Base-by-base conservation (phyloP, 2,329 filamentous ascomycete genomes). In the Fusarium sarcochroum region DNA sequence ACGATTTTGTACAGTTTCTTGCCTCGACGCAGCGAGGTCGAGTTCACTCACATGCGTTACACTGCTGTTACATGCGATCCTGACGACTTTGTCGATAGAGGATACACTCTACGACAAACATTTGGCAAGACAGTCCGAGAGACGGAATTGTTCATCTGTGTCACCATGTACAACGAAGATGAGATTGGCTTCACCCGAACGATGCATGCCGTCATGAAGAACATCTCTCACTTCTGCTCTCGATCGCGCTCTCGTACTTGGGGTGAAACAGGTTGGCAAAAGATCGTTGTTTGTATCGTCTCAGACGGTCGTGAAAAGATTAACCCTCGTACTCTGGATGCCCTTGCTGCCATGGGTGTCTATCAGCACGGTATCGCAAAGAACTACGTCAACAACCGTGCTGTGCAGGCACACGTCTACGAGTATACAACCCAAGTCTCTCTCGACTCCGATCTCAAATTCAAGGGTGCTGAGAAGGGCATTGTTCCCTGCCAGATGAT, bases 161-260 rank as follows among this genome's bases (percentile, higher is more conserved):
- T 99, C 65, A 99, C 96, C 73, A 98, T 98, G 96, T 98, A 98
- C 84, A 99, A 99, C 80, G 96, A 99, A 81, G 93, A 98, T 80
- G 96, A 98, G 77, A 93, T 97, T 73, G 89, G 94, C 76, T 99
- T 99, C 74, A 98, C 96, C 8, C 89, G 96, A 46, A 99, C 96
- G 1, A 98, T 99, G 95, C 93, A 98, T 78, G 96, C 95, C 56
- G 93, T 99, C 58, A 97, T 99, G 93, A 94, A 97, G 79, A 99
- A 99, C 78, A 95, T 99, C 74, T 90, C 93, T 15, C 96, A 98
- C 78, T 98, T 99, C 80, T 99, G 96, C 84, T 93, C 91, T 20
- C 90, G 96, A 53, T 92, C 91, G 55, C 95, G 96, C 78, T 97
- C 94, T 7, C 89, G 96, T 61, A 98, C 94, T 0, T 99, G 96